A percentile compares a stretch with the other conserved stretches of the same genome.
Conservation (phyloP, 192 early-diverging fungal species). For the Backusella mclennaniae region DNA sequence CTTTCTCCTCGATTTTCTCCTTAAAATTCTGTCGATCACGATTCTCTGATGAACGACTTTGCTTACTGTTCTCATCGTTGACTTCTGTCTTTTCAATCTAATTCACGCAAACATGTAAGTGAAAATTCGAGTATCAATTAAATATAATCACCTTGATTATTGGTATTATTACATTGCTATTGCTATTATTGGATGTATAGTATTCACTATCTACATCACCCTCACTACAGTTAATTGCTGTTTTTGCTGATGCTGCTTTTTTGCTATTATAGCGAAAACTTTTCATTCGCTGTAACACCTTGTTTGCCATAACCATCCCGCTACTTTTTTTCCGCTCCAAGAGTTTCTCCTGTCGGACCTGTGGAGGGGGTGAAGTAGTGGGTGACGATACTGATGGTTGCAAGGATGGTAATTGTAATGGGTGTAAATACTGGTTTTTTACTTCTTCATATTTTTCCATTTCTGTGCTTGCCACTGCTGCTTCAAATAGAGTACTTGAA, state of each 20-base stretch:
- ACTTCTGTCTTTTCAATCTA: not conserved
- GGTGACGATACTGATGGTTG: not conserved
- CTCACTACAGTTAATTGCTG: not conserved
- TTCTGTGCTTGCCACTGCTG: not conserved
- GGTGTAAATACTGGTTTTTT: not conserved
- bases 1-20: not conserved
- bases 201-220: not conserved
- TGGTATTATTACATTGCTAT: not conserved
- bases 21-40: not conserved
- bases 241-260: not conserved
- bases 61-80: not conserved
- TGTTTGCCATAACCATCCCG: not conserved
- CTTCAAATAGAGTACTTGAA: not conserved
- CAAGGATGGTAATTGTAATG: not conserved
- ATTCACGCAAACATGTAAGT: not conserved
- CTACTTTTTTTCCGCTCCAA: not conserved
- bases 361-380: not conserved
- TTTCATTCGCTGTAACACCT: not conserved
- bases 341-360: not conserved
- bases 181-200: not conserved
- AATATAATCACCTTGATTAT: not conserved
- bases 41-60: not conserved
- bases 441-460: not conserved
- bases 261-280: not conserved
- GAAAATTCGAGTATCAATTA: not conserved